Base-by-base conservation (phyloP, 148 eudicot genomes). In the Camellia japonica region DNA sequence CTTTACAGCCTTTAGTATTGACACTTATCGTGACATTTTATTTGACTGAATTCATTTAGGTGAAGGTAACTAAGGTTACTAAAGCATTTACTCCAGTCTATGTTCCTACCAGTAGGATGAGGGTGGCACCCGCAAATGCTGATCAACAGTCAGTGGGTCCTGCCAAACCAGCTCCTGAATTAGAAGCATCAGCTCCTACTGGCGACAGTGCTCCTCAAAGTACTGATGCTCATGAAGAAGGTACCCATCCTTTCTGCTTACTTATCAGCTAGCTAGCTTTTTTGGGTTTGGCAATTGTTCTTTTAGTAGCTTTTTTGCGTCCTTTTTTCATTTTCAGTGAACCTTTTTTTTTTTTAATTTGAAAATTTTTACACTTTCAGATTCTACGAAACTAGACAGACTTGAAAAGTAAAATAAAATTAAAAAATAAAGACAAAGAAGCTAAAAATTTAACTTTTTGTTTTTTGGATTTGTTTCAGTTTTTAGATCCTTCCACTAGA, bases 51-150 rank as follows among this genome's bases (percentile, higher is more conserved):
- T 74, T 68, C 38, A 66, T 80, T 46, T 81, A 92, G 93, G 80
- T 90, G 78, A 89, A 89, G 85, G 90, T 87, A 49, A 83, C 78
- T 67, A 91, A 83, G 84, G 84, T 79, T 46, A 78, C 54, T 68
- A 66, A 80, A 44, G 68, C 83, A 47, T 75, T 88, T 73, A n/a
- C 73, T 66, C 80, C 86, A 52, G 82, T 78, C 74, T 81, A 79
- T 82, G 83, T 83, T 76, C 85, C 82, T 75, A 85, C 80, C 7
- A 82, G 75, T 80, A 82, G 54, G 67, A 61, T 72, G 38, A 85
- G 84, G 78, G 77, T 64, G 75, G 84, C 83, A 80, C 90, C 88
- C 84, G 77, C 85, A 44, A 89, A 79, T 49, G 67, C 78, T 74
- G 83, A 82, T 76, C 87, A 86, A 74, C 89, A 86, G 71, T 59